Evolutionary conservation across 345 rosid genomes (phyloP), one percentile per base, ranked within the genome.

Genomic region (Cardiospermum halicacabum): DNA sequence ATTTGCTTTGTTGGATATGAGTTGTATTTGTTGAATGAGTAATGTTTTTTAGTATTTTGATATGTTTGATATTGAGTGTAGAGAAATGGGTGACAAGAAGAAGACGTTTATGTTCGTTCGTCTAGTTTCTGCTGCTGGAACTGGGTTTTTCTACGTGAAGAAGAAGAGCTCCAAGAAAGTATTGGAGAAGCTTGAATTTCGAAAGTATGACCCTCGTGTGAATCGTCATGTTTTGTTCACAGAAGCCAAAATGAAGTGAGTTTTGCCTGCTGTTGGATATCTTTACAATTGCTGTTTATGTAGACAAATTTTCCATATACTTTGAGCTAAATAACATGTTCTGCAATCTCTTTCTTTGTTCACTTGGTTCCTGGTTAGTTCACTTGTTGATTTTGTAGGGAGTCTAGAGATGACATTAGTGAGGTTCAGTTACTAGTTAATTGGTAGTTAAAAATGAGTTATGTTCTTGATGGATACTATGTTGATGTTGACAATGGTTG

Each of bases 81-180:
- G 26, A 71, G 65, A 25, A 58, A 86, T 93, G 98, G 96, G 97
- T 59, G 96, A 84, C 80, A 91, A 86, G 81, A 88, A 82, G 81
- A 88, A 84, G 84, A 82, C 94, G 39, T 89, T 89, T 58, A 89
- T 90, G 85, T 90, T 93, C 73, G 82, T 90, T 49, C 84, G 94
- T 72, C 89, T 93, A 13, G 94, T 93, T 16, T 93, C 98, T 0
- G 90, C 97, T 34, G 99, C 99, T 45, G 97, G 99, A 53, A 91
- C 92, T 56, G 97, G 97, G 25, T 94, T 94, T 83, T 94, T 94
- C 82, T 91, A 91, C 58, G 99, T 89, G 57, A 87, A 88, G 88
- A 84, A 80, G 85, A 94, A 91, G 85, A 94, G 96, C 71, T 74
- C 85, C 3, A 86, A 88, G 67, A 85, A 83, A 49, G 74, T 87